A percentile compares a stretch with the other conserved stretches of the same genome.
Conservation (phyloP, 2,329 filamentous ascomycete genomes). For the Aureobasidium vineae region DNA sequence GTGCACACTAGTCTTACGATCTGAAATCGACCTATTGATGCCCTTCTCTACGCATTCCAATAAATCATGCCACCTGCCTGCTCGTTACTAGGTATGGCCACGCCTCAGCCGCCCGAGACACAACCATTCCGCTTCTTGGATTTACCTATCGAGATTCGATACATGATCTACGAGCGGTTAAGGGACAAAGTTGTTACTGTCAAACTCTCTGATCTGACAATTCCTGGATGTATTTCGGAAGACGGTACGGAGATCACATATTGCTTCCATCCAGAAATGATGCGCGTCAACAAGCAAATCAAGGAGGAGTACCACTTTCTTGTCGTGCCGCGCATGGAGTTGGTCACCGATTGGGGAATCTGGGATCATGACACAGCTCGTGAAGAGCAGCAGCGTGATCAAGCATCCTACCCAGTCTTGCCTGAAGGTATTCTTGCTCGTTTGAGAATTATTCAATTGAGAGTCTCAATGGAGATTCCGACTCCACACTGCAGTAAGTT, state of each 20-base stretch:
- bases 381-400: neutral
- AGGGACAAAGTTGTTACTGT: neutral
- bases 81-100: neutral
- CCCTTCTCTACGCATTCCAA: neutral
- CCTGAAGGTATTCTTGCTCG: too few relatives aligned
- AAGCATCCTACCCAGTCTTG: neutral
- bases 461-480: rapidly evolving
- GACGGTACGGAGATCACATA: rapidly evolving
- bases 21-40: too few relatives aligned
- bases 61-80: neutral
- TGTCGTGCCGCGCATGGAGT: neutral
- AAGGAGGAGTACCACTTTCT: neutral
- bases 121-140: conserved; percentile 1
- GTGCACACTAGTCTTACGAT: neutral
- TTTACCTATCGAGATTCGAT: neutral
- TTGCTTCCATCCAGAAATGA: neutral
- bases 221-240: neutral
- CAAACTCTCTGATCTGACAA: neutral
- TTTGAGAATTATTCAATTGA: too few relatives aligned
- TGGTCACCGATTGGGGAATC: neutral
- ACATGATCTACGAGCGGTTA: neutral
- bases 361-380: too few relatives aligned
- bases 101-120: neutral
- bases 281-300: neutral
- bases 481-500: neutral